These are phyloP conservation scores for Gossypium trilobum DNA, from an alignment of 441 rosid genomes.

Conservation along the genomic window DNA sequence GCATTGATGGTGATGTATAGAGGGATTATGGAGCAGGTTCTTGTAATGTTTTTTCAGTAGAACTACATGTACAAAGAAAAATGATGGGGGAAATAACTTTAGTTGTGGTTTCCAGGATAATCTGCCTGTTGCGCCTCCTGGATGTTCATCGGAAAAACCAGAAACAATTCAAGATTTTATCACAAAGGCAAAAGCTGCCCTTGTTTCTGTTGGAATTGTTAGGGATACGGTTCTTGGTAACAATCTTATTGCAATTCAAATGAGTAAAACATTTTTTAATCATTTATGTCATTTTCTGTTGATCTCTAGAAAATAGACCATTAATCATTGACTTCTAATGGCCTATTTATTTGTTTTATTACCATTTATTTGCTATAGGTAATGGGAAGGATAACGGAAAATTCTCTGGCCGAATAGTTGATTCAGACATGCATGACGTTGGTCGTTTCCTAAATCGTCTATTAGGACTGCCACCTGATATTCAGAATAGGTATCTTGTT, in stretches of 20 bases:
- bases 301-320: neutral
- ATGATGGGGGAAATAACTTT: conserved; percentile 19
- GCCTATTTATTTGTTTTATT: conserved; percentile 4
- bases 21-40: conserved; percentile 96
- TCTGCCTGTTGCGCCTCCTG: conserved; percentile 92
- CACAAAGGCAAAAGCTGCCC: conserved; percentile 87
- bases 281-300: neutral
- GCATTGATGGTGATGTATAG: conserved; percentile 90
- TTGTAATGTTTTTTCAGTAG: conserved; percentile 7
- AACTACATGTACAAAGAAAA: neutral
- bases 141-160: conserved; percentile 80
- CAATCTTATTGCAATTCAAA: neutral
- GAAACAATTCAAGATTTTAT: conserved; percentile 76
- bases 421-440: conserved; percentile 97
- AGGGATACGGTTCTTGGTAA: conserved; percentile 81
- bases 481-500: conserved; percentile 68
- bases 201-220: conserved; percentile 93
- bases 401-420: conserved; percentile 85
- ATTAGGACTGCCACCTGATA: conserved; percentile 90
- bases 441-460: conserved; percentile 95
- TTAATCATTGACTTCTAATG: neutral
- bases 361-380: conserved; percentile 36
- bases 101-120: conserved; percentile 54
- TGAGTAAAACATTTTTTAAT: neutral
- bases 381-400: conserved; percentile 76